These are phyloP conservation scores for Annona squamosa DNA, from an alignment of 164 flowering plant genomes.

Conservation along the genomic window DNA sequence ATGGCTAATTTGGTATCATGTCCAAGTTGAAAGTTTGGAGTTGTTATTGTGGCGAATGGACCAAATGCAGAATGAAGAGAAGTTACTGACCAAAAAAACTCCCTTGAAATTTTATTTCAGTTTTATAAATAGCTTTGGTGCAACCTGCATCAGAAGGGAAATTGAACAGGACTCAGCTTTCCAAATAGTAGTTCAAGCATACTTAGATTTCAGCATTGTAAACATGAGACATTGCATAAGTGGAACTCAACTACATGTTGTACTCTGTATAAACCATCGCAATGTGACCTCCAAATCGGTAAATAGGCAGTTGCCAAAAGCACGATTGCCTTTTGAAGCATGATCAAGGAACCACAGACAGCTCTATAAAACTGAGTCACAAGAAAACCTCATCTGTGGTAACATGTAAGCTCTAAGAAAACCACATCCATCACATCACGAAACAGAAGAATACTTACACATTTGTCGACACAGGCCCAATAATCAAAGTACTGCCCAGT, in stretches of 20 bases:
- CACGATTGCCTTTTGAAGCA: background rate
- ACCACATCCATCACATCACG: background rate
- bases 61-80: background rate
- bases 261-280: background rate
- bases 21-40: background rate
- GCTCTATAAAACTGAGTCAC: background rate
- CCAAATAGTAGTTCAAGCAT: background rate
- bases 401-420: background rate
- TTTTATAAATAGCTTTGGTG: constrained; percentile 42
- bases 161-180: background rate
- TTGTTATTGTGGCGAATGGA: background rate
- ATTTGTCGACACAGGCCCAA: constrained; percentile 79
- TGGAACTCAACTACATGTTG: too few species aligned
- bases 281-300: background rate
- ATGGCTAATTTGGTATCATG: background rate
- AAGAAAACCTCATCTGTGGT: background rate
- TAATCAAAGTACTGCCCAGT: constrained; percentile 93
- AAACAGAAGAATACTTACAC: constrained; percentile 44
- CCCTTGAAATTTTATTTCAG: constrained; percentile 31
- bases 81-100: background rate
- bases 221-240: background rate
- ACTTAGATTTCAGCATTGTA: background rate
- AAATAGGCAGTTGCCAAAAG: constrained; percentile 5
- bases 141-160: constrained; percentile 39
- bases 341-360: background rate